These are phyloP conservation scores for Colletotrichum caudatum DNA, from an alignment of 2,329 filamentous ascomycete species.

Conservation along the genomic window DNA sequence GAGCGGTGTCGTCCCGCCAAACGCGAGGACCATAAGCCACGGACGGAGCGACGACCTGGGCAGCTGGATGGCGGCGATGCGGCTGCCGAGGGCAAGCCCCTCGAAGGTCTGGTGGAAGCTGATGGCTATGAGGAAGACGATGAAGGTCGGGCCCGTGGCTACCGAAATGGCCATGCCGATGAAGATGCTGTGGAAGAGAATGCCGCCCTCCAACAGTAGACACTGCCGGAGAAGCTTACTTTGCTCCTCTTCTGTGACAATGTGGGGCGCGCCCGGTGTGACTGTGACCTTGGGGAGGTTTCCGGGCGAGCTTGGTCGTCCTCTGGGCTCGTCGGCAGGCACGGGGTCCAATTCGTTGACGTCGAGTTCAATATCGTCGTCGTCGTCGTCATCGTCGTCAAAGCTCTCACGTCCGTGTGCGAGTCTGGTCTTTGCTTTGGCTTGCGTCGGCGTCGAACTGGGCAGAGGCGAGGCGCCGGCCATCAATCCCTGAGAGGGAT, in stretches of 20 bases:
- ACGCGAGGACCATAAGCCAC: slow-evolving; percentile 85
- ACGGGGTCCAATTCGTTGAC: slow-evolving; percentile 70
- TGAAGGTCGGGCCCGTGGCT: slow-evolving; percentile 81
- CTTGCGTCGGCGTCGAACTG: slow-evolving; percentile 60
- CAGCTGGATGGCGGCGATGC: slow-evolving; percentile 87
- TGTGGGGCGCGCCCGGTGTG: slow-evolving; percentile 29
- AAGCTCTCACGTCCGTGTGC: slow-evolving; percentile 39
- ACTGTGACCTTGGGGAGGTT: slow-evolving; percentile 43
- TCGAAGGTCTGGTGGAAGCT: slow-evolving; percentile 91
- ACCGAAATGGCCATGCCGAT: slow-evolving; percentile 90
- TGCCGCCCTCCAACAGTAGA: slow-evolving; percentile 83
- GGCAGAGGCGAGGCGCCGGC: slow-evolving; percentile 70
- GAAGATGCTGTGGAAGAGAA: slow-evolving; percentile 87
- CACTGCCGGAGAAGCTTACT: slow-evolving; percentile 80
- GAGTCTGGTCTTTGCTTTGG: slow-evolving; percentile 36
- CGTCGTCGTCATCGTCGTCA: slow-evolving; percentile 57
- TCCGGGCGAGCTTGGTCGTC: slow-evolving; percentile 46
- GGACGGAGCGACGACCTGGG: slow-evolving; percentile 79
- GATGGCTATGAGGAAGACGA: slow-evolving; percentile 84
- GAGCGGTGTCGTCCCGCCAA: slow-evolving; percentile 73
- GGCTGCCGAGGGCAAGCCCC: slow-evolving; percentile 85
- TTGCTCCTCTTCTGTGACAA: slow-evolving; percentile 64
- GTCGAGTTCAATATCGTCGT: slow-evolving; percentile 68
- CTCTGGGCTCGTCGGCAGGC: slow-evolving; percentile 39
- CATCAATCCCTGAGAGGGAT: slow-evolving; percentile 67